Evolutionary conservation across 352 stramenopile species (phyloP), one percentile per base, ranked within the genome.

Genomic region (Phytophthora citrophthora): DNA sequence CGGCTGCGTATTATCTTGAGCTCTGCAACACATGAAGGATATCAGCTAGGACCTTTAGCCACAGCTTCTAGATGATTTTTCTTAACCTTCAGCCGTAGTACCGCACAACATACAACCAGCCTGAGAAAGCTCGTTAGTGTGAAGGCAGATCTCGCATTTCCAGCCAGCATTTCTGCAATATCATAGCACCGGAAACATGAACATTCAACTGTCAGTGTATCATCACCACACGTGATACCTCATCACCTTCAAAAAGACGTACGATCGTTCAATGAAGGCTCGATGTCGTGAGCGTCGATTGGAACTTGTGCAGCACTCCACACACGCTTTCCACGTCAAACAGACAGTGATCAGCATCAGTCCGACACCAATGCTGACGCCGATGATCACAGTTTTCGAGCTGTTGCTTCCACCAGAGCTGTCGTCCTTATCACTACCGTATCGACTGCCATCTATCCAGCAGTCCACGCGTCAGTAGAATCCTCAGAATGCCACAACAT

Each of bases 111-210:
- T 68, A 49, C 82, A 91, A 16, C 62, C 52, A 16, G 39, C 61
- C 43, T 88, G 74, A 5, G 63, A 72, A 13, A 64, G 64, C 47
- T 89, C 76, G 49, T 91, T 91, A 11, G 62, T 57, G 45, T 91
- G 82, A 48, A 79, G 79, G 51, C 82, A 91, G 16, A 88, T 61
- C 15, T 64, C 49, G 32, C 82, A 91, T 47, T 59, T 75, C 79
- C 77, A 87, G 15, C 68, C 73, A n/a, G 61, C 40, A 49, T 72
- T 64, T 64, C 78, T 86, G 54, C 40, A 64, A 51, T 36, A 52
- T 11, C 36, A 49, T 15, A 54, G 38, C 50, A 63, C 40, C 54
- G 24, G 29, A 54, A 63, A 45, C 7, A 48, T 53, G 16, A 24
- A 60, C 15, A 31, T 47, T 3, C 54, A 63, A 41, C 34, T 41